phyloP scores from a whole-genome alignment of 73 alveolate genomes.

The Vitrella brassicaformis region DNA sequence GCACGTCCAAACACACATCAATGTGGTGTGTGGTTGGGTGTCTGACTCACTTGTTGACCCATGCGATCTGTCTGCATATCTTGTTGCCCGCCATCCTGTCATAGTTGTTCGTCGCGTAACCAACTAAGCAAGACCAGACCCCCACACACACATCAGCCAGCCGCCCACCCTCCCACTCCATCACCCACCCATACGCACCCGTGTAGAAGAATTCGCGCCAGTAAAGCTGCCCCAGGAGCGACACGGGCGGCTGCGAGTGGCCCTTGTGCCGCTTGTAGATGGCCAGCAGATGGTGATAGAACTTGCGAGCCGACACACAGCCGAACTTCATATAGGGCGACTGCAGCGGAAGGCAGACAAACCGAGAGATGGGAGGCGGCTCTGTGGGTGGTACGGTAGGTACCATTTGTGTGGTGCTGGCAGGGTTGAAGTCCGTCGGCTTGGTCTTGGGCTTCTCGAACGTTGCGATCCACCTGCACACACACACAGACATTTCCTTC shows the following conservation, averaged over 20 bases:
- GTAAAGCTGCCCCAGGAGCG: conserved; percentile 17
- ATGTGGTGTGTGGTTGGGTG: not conserved
- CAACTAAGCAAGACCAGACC: conserved; percentile 4
- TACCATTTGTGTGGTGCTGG: not conserved
- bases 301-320: conserved; percentile 15
- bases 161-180: no score
- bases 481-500: no score
- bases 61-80: conserved; percentile 14
- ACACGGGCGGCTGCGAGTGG: conserved; percentile 31
- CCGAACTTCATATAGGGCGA: conserved; percentile 32
- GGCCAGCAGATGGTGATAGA: not conserved
- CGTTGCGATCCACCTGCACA: not conserved
- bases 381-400: not conserved
- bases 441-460: conserved; percentile 29
- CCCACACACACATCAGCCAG: conserved; percentile 28
- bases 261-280: not conserved
- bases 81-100: conserved; percentile 20
- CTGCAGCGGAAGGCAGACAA: not conserved
- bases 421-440: conserved; percentile 5
- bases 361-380: not conserved
- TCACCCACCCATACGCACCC: not conserved
- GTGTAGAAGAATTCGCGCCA: not conserved
- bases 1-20: no score
- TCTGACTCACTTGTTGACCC: conserved; percentile 4
- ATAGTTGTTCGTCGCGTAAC: conserved; percentile 14